Base-by-base conservation (phyloP, 805 yeast genomes). In the Vanderwaltozyma polyspora region DNA sequence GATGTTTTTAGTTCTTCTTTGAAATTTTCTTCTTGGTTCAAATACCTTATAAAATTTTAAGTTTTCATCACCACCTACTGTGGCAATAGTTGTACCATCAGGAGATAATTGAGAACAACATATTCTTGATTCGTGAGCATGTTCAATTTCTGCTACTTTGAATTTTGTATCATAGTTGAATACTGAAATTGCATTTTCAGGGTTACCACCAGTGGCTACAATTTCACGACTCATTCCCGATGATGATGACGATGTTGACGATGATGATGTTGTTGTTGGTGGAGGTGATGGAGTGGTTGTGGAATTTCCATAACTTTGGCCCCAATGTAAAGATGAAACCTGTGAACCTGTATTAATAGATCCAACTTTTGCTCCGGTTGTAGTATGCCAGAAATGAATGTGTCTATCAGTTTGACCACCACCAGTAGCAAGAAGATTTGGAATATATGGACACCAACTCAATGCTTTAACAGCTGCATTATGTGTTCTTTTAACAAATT, bases 21-120 rank as follows among this genome's bases (percentile, higher is more conserved):
- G 55, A 48, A 41, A 49, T 52, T 50, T 57, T 51, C 44, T 64
- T 58, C 45, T 60, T 54, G 42, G 57, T 49, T 89, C 95, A 58
- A 86, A 89, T 16, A 91, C 67, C 44, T 83, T 79, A 87, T 94
- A 91, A 61, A 91, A 91, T 61, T 91, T 89, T 52, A 91, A 68
- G 60, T 86, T 89, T 56, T 91, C 98, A 59, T 91, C 97, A 10
- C 94, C 93, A 2, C 96, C 93, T 30, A 87, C 86, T 0, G 98
- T 91, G 1, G 95, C 97, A 36, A 91, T 62, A 0, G 93, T 83
- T 34, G 83, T 73, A 12, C 81, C 83, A 59, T 91, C 96, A 3
- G 96, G 96, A 17, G 95, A 81, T 34, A 91, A 55, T 31, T 85
- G 76, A 19, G 95, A 80, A 41, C 74, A 74, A 34, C 91, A 67